Conservation (phyloP, 768 basidiomycete species). For the Mycena sanguinolenta region DNA sequence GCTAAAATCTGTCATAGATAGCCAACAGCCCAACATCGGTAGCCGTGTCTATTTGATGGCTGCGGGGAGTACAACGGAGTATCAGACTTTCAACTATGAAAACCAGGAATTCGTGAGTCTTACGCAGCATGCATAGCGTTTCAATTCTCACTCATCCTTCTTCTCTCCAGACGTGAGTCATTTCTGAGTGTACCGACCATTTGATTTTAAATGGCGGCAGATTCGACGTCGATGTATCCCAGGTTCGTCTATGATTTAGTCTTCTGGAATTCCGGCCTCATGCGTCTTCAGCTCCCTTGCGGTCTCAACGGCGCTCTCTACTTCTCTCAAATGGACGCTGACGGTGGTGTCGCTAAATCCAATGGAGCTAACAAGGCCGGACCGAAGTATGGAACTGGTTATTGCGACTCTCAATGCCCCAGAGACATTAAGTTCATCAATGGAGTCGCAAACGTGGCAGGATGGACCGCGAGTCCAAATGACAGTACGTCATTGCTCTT, state of each 20-base stretch:
- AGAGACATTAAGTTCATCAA: constrained; percentile 74
- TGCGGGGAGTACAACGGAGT: constrained; percentile 55
- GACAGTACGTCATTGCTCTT: constrained; percentile 19
- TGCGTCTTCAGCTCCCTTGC: constrained; percentile 55
- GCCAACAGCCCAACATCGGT: constrained; percentile 47
- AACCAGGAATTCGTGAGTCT: constrained; percentile 63
- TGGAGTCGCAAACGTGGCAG: constrained; percentile 47
- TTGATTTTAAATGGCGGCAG: constrained; percentile 37
- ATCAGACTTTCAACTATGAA: constrained; percentile 64
- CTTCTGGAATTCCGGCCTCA: not conserved
- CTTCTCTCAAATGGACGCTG: constrained; percentile 71
- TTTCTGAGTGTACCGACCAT: not conserved
- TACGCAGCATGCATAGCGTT: not conserved
- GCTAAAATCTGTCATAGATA: not conserved
- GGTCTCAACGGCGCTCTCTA: constrained; percentile 74
- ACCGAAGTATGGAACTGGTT: constrained; percentile 73
- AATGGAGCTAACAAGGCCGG: constrained; percentile 60
- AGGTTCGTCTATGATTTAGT: constrained; percentile 33
- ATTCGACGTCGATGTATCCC: constrained; percentile 71
- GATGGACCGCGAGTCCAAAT: constrained; percentile 27
- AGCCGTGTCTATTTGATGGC: constrained; percentile 64
- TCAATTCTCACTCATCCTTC: not conserved
- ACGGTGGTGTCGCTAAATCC: constrained; percentile 58
- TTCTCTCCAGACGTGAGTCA: constrained; percentile 1
- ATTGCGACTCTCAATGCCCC: constrained; percentile 78